Conservation (phyloP, 2,329 filamentous ascomycete species). For the Macroventuria anomochaeta region DNA sequence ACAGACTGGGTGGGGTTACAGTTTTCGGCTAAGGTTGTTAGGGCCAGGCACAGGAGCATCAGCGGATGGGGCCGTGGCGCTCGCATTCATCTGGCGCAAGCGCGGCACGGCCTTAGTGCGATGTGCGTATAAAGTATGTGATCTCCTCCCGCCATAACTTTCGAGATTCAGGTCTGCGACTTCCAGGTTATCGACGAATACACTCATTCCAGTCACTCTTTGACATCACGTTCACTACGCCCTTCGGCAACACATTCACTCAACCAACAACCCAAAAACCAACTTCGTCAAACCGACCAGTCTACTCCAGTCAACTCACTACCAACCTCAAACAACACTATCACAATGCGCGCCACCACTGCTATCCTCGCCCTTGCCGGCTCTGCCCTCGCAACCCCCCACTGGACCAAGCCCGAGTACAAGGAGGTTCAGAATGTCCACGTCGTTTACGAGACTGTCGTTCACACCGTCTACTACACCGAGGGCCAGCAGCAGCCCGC, state of each 20-base stretch:
- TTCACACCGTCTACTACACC: conserved; percentile 36
- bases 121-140: conserved; percentile 36
- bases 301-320: conserved; percentile 18
- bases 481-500: conserved; percentile 20
- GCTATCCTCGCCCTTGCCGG: conserved; percentile 42
- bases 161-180: conserved; percentile 42
- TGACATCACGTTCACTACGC: conserved; percentile 43
- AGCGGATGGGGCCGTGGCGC: conserved; percentile 36
- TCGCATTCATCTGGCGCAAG: conserved; percentile 36
- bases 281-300: conserved; percentile 27
- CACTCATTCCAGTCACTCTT: conserved; percentile 41
- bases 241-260: conserved; percentile 38
- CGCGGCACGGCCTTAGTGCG: conserved; percentile 19
- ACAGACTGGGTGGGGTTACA: conserved; percentile 23
- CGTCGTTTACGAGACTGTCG: conserved; percentile 37
- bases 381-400: conserved; percentile 34
- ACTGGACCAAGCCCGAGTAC: conserved; percentile 17
- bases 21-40: conserved; percentile 27
- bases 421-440: conserved; percentile 29
- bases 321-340: conserved; percentile 22
- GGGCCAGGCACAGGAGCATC: conserved; percentile 32
- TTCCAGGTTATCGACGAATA: conserved; percentile 40
- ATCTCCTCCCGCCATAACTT: conserved; percentile 26
- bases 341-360: conserved; percentile 39
- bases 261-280: conserved; percentile 17